Percentiles rank a stretch among this genome's conserved stretches.
Evolutionary conservation across 2,329 filamentous ascomycete species (phyloP).

Genomic region (Curvularia lunata): DNA sequence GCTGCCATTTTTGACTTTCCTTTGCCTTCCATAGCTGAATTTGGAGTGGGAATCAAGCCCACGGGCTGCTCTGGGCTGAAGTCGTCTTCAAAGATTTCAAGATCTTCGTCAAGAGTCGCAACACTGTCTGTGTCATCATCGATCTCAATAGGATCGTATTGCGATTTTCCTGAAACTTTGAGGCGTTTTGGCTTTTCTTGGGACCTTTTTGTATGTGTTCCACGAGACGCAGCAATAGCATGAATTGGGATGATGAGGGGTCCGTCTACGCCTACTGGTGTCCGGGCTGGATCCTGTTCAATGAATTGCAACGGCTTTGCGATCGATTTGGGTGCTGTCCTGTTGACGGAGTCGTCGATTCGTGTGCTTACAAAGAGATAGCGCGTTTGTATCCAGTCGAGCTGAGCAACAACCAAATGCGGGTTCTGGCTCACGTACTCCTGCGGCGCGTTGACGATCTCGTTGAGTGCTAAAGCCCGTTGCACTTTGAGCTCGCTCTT

Average conservation of each 20-base stretch:
- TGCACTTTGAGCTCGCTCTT: constrained; percentile 67
- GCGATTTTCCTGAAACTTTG: constrained; percentile 37
- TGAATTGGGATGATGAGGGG: constrained; percentile 60
- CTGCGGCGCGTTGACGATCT: constrained; percentile 76
- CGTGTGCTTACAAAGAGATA: constrained; percentile 71
- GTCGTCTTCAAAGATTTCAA: constrained; percentile 42
- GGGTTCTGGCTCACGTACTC: constrained; percentile 64
- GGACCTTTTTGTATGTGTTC: constrained; percentile 32
- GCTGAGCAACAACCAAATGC: constrained; percentile 73
- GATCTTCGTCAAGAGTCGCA: constrained; percentile 58
- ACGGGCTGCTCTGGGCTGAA: constrained; percentile 11
- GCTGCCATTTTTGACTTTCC: constrained; percentile 34
- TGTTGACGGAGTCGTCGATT: background rate
- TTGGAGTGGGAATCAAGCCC: constrained; percentile 34
- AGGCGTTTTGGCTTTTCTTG: constrained; percentile 33
- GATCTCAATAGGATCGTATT: constrained; percentile 49
- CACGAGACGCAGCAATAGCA: constrained; percentile 56
- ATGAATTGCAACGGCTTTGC: constrained; percentile 35
- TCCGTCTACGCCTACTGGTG: constrained; percentile 51
- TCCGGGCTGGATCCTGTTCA: constrained; percentile 52
- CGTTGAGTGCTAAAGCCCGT: constrained; percentile 75
- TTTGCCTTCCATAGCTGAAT: constrained; percentile 34
- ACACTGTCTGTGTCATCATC: constrained; percentile 54
- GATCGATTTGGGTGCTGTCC: constrained; percentile 7
- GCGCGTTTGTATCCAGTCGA: constrained; percentile 89